Base-by-base conservation (phyloP, 2,329 filamentous ascomycete species). In the Tympanopsis confertula region DNA sequence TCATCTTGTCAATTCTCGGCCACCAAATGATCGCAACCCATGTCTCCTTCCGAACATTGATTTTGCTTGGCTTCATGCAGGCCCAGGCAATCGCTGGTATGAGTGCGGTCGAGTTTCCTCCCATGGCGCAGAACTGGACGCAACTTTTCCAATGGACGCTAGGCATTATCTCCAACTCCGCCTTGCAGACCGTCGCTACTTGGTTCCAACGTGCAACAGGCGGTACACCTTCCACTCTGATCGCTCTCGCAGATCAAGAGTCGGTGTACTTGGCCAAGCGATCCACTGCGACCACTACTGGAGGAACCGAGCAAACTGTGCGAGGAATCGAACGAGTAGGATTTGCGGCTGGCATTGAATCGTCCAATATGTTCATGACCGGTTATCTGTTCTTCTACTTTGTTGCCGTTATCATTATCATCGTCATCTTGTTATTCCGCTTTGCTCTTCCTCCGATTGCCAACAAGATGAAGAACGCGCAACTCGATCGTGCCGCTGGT, bases 81-180 rank as follows among this genome's bases (percentile, higher is more conserved):
- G 73, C 78, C 4, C 79, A 84, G 50, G 79, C 80, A 5, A 76
- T 84, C 53, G 69, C 83, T 48, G 80, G 80, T 44, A 74, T 84
- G 68, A 75, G 73, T 26, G 65, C 77, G 14, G 74, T 84, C n/a
- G 61, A 65, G 26, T 66, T 83, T 40, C 80, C 80, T 4, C 80
- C 80, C 1, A 79, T 85, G 42, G 80, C 84, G 39, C 66, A 78
- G 46, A 69, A 79, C 0, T 86, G 81, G 80, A 84, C 80, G 1
- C 80, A 85, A 57, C 83, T 84, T 56, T 85, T 86, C 61, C 75
- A 82, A 50, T 86, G 80, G 80, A 82, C 72, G 51, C 82, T 86
- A 78, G 81, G 80, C 47, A 79, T 86, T 46, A 84, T 86, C 46
- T 68, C 69, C 36, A 66, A 85, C 22, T 62, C 64, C 13, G 85